Evolutionary conservation across 306 rosid species (phyloP).

Genomic region (Malus orientalis): DNA sequence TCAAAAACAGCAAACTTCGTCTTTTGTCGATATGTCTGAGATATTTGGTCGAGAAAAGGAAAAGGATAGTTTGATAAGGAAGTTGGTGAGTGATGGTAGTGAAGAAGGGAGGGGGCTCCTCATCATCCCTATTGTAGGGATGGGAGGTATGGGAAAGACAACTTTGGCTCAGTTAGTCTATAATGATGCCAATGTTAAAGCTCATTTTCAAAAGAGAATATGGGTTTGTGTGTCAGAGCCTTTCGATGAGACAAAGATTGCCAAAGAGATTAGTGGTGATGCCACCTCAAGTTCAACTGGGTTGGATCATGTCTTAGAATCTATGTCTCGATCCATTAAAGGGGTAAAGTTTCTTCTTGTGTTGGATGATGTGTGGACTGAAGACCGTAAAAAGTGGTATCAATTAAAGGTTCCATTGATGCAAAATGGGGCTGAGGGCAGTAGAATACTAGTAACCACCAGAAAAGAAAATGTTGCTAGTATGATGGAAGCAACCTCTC

Average conservation of each 20-base stretch:
- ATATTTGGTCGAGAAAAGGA: not conserved
- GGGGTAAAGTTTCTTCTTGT: constrained; percentile 1
- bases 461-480: not conserved
- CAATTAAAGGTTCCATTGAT: not conserved
- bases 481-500: not conserved
- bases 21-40: not conserved
- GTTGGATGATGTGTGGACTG: constrained; percentile 13
- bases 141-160: not conserved
- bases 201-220: not conserved
- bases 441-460: constrained; percentile 4
- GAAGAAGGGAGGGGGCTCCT: not conserved
- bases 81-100: not conserved
- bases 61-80: not conserved
- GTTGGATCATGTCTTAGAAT: not conserved
- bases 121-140: not conserved
- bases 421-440: not conserved
- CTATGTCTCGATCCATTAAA: not conserved
- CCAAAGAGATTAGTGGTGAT: not conserved
- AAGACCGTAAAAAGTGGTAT: not conserved
- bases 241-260: not conserved
- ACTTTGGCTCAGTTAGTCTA: not conserved
- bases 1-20: not conserved
- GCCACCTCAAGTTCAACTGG: too few relatives aligned
- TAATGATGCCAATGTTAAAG: not conserved
- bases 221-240: constrained; percentile 1